Evolutionary conservation across 768 basidiomycete species (phyloP), one percentile per base, ranked within the genome.

Genomic region (Russula sp.): DNA sequence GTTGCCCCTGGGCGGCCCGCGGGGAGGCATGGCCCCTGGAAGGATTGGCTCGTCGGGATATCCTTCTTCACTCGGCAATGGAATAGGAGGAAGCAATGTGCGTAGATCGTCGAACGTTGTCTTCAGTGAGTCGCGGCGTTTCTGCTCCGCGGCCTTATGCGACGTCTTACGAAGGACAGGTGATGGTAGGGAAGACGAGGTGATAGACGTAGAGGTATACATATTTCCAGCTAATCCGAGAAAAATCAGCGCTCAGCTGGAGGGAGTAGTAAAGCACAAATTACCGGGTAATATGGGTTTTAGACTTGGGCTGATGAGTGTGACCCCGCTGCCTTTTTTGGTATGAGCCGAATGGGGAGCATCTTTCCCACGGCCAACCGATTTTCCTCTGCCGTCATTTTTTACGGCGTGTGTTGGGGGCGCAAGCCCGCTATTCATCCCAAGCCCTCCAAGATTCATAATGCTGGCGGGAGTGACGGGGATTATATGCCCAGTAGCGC

Each of bases 101-200:
- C 92, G 88, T 13, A 94, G 80, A 59, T 92, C 90, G 69, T 94
- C 91, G 71, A 89, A 98, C 5, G 94, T 93, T 18, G 90, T 87
- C 78, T 98, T 99, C 64, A 98, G 84, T 50, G 92, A 94, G 75
- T 99, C 96, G 10, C 97, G 87, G 51, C 97, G 89, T 73, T 95
- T 94, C 74, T 99, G 97, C 75, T 99, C 97, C 6, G 97, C 97
- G 14, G 88, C 91, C 76, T 98, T 98, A 76, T 99, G 92, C 8
- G 91, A 91, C 32, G 87, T 88, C 74, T 92, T 92, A 64, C 85
- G 83, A 53, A 82, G 75, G 40, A 80, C 80, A 32, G 75, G 76
- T 48, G 48, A 68, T 3, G 73, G 69, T 48, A 73, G 24, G 9
- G 71, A 48, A 26, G 66, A 62, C 3, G 71, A 69, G 24, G 75